phyloP scores from a whole-genome alignment of 768 basidiomycete genomes.

The Lactifluus echinatus region DNA sequence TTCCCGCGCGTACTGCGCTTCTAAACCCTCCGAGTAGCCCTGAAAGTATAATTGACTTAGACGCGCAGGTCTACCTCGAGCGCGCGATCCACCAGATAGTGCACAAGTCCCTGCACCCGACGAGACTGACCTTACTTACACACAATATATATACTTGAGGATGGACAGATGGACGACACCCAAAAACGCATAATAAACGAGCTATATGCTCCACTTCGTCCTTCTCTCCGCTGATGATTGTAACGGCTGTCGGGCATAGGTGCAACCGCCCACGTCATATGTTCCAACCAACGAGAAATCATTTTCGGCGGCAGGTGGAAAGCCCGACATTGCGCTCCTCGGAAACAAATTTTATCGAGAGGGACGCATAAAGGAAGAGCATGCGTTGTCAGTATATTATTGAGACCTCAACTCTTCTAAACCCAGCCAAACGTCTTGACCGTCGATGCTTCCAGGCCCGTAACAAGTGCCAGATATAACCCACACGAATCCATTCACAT shows the following conservation, averaged over 20 bases:
- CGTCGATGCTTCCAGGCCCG: slow-evolving; percentile 95
- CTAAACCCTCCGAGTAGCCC: no score
- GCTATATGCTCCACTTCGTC: slow-evolving; percentile 41
- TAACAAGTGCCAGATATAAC: slow-evolving; percentile 72
- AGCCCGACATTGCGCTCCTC: slow-evolving; percentile 91
- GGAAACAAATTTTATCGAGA: slow-evolving; percentile 99
- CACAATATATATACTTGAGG: slow-evolving; percentile 85
- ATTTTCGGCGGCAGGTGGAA: slow-evolving; percentile 80
- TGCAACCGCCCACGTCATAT: slow-evolving; percentile 94
- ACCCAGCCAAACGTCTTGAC: slow-evolving; percentile 84
- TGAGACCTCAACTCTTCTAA: slow-evolving; percentile 70
- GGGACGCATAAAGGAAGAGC: slow-evolving; percentile 87
- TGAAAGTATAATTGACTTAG: no score
- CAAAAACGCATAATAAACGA: slow-evolving; percentile 96
- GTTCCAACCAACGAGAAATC: slow-evolving; percentile 91
- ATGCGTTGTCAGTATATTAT: slow-evolving; percentile 94
- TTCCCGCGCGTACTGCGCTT: no score
- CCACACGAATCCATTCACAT: not conserved
- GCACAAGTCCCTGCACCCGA: slow-evolving; percentile 42
- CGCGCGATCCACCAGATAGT: slow-evolving; percentile 60
- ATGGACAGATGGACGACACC: slow-evolving; percentile 87
- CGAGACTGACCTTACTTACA: slow-evolving; percentile 84
- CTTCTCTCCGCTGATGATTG: not conserved
- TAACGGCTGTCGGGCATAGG: slow-evolving; percentile 38
- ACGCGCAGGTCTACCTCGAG: slow-evolving; percentile 49